Evolutionary conservation across 331 rosid genomes (phyloP).

Genomic region (Dryas integrifolia): DNA sequence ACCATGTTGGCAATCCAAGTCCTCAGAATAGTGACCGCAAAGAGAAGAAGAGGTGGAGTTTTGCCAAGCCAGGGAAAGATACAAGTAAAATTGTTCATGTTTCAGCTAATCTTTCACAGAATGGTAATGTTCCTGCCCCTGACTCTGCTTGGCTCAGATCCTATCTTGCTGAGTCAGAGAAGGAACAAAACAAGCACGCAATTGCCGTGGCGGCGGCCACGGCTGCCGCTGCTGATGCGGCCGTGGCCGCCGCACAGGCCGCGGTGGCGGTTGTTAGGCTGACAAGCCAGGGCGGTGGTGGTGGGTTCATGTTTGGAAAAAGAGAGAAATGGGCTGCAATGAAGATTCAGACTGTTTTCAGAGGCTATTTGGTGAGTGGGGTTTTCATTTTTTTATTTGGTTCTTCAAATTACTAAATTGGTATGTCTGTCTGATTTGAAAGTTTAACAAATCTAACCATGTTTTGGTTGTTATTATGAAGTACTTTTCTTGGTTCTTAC

Average conservation of each 20-base stretch:
- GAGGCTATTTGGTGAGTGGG: constrained; percentile 76
- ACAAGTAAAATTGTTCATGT: constrained; percentile 17
- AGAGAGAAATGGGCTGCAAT: constrained; percentile 78
- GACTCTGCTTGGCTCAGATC: constrained; percentile 75
- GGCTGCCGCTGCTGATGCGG: constrained; percentile 86
- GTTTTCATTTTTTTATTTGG: background rate
- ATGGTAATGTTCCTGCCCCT: constrained; percentile 10
- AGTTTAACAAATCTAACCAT: background rate
- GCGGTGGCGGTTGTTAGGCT: constrained; percentile 91
- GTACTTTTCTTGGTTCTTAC: constrained; percentile 16
- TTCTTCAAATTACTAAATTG: constrained; percentile 38
- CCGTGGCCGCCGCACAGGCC: constrained; percentile 83
- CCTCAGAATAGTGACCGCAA: constrained; percentile 37
- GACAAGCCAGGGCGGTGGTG: constrained; percentile 68
- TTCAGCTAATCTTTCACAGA: background rate
- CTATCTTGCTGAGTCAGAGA: constrained; percentile 61
- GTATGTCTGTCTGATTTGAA: background rate
- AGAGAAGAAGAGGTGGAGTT: constrained; percentile 87
- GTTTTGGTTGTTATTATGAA: constrained; percentile 20
- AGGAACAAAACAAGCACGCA: constrained; percentile 87
- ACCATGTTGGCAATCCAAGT: constrained; percentile 42
- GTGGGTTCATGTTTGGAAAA: constrained; percentile 57
- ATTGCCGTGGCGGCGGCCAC: constrained; percentile 97
- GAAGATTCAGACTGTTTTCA: constrained; percentile 81
- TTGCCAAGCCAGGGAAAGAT: constrained; percentile 57